Conservation (phyloP, 805 yeast genomes). For the Candida parachauliodes region DNA sequence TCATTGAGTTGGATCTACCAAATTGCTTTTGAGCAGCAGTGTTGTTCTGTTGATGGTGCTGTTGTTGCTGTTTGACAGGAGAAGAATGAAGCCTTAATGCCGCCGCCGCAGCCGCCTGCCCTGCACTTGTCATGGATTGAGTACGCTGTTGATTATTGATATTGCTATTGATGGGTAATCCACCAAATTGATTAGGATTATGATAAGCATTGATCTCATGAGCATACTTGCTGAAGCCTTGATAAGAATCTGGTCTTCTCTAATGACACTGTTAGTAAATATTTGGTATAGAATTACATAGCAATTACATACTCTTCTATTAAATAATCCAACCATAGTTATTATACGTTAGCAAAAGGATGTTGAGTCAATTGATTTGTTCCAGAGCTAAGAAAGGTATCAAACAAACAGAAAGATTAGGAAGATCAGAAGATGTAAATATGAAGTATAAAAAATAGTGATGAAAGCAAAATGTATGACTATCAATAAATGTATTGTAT, state of each 20-base stretch:
- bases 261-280: constrained; percentile 1
- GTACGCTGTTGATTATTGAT: constrained; percentile 1
- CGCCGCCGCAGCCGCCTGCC: constrained; percentile 41
- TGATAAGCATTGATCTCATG: constrained; percentile 8
- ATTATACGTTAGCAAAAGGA: neutral
- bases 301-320: constrained; percentile 6
- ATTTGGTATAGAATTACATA: neutral
- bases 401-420: too few relatives aligned
- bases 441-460: too few relatives aligned
- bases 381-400: too few relatives aligned
- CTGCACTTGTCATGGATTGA: constrained; percentile 21
- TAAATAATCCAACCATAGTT: constrained; percentile 7
- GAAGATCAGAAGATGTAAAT: too few relatives aligned
- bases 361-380: too few relatives aligned
- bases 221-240: constrained; percentile 9
- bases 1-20: constrained; percentile 6
- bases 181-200: constrained; percentile 4
- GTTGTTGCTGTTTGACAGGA: constrained; percentile 14
- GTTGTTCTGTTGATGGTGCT: constrained; percentile 9
- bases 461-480: too few relatives aligned
- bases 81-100: constrained; percentile 31
- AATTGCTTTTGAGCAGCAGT: constrained; percentile 5
- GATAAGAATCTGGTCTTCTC: constrained; percentile 8
- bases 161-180: constrained; percentile 3
- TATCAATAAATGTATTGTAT: too few relatives aligned